Base-by-base conservation (phyloP, 768 basidiomycete species). In the Mrakia hoshinonis region DNA sequence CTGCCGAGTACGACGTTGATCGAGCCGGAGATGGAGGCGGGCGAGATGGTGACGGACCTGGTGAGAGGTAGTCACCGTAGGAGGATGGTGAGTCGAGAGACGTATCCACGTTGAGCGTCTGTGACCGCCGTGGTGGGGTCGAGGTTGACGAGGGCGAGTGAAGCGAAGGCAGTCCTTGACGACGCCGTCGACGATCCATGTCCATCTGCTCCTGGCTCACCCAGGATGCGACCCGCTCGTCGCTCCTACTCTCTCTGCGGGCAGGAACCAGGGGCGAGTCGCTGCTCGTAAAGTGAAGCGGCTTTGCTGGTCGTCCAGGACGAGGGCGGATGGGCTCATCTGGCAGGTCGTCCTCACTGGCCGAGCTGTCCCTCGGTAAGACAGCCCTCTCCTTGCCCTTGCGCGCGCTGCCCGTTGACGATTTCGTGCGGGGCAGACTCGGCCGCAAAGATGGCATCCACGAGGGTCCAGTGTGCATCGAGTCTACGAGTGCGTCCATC, bases 401-500 rank as follows among this genome's bases (percentile, higher is more conserved):
- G 10, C 34, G 31, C 15, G 36, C 3, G 7, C 36, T 39, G 1
- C 15, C 6, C 15, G 22, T 61, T 18, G 58, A 38, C 4, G 58
- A 20, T 15, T 31, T 29, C n/a, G 58, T 10, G 5, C 34, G 13
- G 18, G 18, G 58, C 18, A 24, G 15, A 6, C 11, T 46, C 3
- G 43, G 39, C 15, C 24, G 46, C 10, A 20, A 24, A 26, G 24
- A 43, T 5, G 34, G 39, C 6, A 9, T 9, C 26, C 20, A 6
- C 7, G 51, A 52, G 34, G 62, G 24, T n/a, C n/a, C 38, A 6
- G 61, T 18, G 61, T 36, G 31, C 64, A 66, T 66, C 5, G 46
- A 47, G 48, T 49, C 64, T 24, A 66, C 48, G 46, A 66, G 47
- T 20, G 43, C 64, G 64, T 66, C 64, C 64, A 66, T 66, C 5